Percentiles rank a stretch among this genome's conserved stretches.
phyloP scores from a whole-genome alignment of 2,329 filamentous ascomycete genomes.

The Zymoseptoria pseudotritici region DNA sequence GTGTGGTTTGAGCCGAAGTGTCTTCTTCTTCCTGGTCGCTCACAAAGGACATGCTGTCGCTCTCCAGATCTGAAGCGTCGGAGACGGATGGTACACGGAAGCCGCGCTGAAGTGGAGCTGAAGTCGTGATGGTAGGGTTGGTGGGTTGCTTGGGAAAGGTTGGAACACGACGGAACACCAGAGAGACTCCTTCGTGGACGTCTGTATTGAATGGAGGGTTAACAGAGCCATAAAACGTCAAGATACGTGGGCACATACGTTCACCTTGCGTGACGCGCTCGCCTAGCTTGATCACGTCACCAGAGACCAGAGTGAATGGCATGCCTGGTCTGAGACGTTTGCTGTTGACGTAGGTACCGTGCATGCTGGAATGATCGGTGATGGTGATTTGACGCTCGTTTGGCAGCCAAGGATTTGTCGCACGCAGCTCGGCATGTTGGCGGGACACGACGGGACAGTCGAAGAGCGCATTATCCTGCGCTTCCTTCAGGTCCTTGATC shows the following conservation, averaged over 20 bases:
- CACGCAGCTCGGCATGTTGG: constrained; percentile 27
- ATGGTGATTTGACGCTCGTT: constrained; percentile 19
- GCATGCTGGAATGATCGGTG: constrained; percentile 26
- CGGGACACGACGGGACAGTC: constrained; percentile 32
- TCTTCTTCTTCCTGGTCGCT: constrained; percentile 7
- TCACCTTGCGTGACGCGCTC: constrained; percentile 21
- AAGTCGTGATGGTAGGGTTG: background rate
- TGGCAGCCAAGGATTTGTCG: constrained; percentile 7
- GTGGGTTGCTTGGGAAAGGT: background rate
- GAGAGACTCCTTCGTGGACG: constrained; percentile 22
- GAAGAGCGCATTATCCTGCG: constrained; percentile 28
- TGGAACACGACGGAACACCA: constrained; percentile 15
- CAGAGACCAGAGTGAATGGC: constrained; percentile 14
- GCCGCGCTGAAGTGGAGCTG: constrained; percentile 6
- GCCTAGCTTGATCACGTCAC: constrained; percentile 29
- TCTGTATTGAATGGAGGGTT: constrained; percentile 10
- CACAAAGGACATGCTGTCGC: constrained; percentile 11
- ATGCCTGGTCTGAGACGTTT: constrained; percentile 13
- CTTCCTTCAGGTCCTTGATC: constrained; percentile 26
- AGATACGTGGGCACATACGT: constrained; percentile 13
- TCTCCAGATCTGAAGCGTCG: constrained; percentile 19
- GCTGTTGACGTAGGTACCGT: constrained; percentile 31
- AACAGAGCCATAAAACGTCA: background rate
- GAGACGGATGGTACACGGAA: constrained; percentile 17
- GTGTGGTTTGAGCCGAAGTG: constrained; percentile 25